Percentiles rank a stretch among this genome's conserved stretches.
Conservation (phyloP, 225 moss, liverwort and hornwort species). For the Asterella californica region DNA sequence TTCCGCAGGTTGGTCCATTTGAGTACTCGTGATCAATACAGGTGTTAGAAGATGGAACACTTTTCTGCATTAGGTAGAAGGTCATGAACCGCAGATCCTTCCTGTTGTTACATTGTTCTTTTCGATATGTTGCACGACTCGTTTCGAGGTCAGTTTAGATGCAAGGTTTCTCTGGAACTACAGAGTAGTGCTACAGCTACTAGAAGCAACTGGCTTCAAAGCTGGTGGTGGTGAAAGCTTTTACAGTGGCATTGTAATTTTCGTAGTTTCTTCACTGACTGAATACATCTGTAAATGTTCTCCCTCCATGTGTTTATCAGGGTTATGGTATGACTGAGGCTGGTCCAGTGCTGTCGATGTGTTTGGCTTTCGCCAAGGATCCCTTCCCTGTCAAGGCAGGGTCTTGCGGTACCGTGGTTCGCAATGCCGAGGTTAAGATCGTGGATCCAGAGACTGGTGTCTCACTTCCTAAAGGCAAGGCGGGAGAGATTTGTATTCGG, state of each 20-base stretch:
- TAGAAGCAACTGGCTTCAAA: too few relatives aligned
- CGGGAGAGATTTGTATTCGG: slow-evolving; percentile 43
- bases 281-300: neutral
- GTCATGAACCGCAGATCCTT: too few relatives aligned
- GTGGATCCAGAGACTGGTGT: slow-evolving; percentile 37
- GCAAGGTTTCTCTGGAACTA: too few relatives aligned
- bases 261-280: neutral
- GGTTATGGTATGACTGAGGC: slow-evolving; percentile 50
- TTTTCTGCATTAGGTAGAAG: too few relatives aligned
- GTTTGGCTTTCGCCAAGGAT: slow-evolving; percentile 37
- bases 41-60: too few relatives aligned
- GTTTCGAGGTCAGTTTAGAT: too few relatives aligned
- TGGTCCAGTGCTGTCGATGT: slow-evolving; percentile 41
- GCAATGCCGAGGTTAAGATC: slow-evolving; percentile 45
- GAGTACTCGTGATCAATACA: neutral
- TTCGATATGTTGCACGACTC: too few relatives aligned
- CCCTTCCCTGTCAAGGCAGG: slow-evolving; percentile 40
- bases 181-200: too few relatives aligned
- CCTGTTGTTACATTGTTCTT: too few relatives aligned
- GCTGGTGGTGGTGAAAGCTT: too few relatives aligned
- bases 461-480: slow-evolving; percentile 30
- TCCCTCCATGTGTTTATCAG: neutral
- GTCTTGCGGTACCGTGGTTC: slow-evolving; percentile 45
- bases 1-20: neutral
- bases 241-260: too few relatives aligned